These are phyloP conservation scores for Pisolithus microcarpus DNA, from an alignment of 768 basidiomycete genomes.

Conservation along the genomic window DNA sequence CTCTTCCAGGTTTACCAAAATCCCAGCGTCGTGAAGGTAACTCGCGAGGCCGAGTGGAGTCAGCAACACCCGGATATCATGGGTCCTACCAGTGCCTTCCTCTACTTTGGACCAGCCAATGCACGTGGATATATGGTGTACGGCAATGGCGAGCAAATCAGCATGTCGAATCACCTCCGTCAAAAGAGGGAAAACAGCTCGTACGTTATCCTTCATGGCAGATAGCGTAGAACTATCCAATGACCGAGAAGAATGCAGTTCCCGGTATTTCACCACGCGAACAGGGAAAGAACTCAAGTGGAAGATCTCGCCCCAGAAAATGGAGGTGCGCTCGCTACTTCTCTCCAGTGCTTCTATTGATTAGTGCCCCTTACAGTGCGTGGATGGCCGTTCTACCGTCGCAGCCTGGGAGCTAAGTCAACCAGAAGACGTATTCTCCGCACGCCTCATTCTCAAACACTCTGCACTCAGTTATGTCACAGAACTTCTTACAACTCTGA, in stretches of 20 bases:
- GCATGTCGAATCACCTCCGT: constrained; percentile 52
- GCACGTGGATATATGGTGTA: constrained; percentile 60
- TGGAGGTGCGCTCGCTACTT: constrained; percentile 51
- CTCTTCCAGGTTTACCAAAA: constrained; percentile 42
- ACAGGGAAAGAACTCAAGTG: constrained; percentile 71
- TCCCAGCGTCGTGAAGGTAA: constrained; percentile 58
- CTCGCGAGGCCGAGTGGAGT: constrained; percentile 60
- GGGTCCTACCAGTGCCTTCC: constrained; percentile 73
- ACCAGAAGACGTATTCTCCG: constrained; percentile 50
- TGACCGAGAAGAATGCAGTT: constrained; percentile 32
- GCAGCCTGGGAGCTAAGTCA: constrained; percentile 64
- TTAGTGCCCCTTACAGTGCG: constrained; percentile 37
- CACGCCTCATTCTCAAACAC: constrained; percentile 52
- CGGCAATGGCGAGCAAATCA: constrained; percentile 50
- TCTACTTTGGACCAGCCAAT: constrained; percentile 66
- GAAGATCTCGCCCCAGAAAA: constrained; percentile 52
- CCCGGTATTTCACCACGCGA: constrained; percentile 67
- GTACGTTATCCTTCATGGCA: constrained; percentile 35
- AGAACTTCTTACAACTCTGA: constrained; percentile 70
- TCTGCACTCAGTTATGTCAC: constrained; percentile 59
- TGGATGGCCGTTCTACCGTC: constrained; percentile 52
- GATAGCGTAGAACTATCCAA: not conserved
- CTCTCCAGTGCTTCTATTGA: constrained; percentile 1
- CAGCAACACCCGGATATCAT: constrained; percentile 62
- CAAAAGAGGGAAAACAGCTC: constrained; percentile 55